Conservation (phyloP, 2,329 filamentous ascomycete genomes). For the Clonostachys byssicola region DNA sequence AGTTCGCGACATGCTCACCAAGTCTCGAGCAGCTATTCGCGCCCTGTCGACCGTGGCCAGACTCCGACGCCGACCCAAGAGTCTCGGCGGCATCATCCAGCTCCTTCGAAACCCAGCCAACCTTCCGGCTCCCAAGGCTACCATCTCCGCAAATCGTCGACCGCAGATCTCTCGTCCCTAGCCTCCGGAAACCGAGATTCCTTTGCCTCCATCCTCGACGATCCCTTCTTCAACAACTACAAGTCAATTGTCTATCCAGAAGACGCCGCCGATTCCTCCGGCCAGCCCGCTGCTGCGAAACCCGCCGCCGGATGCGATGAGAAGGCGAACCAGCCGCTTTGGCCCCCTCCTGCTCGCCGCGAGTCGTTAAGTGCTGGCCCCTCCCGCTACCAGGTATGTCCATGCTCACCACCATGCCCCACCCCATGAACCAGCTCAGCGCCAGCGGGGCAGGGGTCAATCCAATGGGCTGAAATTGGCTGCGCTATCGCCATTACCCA, state of each 20-base stretch:
- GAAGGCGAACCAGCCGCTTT: conserved; percentile 26
- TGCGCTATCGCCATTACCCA: conserved; percentile 10
- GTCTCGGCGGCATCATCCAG: no score
- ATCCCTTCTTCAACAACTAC: conserved; percentile 42
- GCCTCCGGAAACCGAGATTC: conserved; percentile 31
- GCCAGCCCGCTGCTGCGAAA: background rate
- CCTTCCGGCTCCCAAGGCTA: no score
- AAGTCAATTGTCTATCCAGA: conserved; percentile 1
- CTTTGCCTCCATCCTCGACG: conserved; percentile 48
- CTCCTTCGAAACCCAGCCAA: no score
- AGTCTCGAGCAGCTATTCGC: no score
- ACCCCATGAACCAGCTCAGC: conserved; percentile 2
- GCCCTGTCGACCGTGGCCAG: no score
- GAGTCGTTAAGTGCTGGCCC: conserved; percentile 40
- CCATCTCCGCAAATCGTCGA: no score
- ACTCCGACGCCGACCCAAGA: no score
- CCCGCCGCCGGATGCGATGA: conserved; percentile 1
- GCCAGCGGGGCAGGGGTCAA: background rate
- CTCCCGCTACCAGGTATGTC: conserved; percentile 29
- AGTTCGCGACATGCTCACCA: no score
- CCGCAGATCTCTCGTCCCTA: no score
- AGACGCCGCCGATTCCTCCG: conserved; percentile 11
- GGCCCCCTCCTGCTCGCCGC: conserved; percentile 38
- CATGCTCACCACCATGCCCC: conserved; percentile 1
- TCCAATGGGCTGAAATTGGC: background rate